Conservation (phyloP, 139 green algal genomes). For the Coccomyxa sp. region DNA sequence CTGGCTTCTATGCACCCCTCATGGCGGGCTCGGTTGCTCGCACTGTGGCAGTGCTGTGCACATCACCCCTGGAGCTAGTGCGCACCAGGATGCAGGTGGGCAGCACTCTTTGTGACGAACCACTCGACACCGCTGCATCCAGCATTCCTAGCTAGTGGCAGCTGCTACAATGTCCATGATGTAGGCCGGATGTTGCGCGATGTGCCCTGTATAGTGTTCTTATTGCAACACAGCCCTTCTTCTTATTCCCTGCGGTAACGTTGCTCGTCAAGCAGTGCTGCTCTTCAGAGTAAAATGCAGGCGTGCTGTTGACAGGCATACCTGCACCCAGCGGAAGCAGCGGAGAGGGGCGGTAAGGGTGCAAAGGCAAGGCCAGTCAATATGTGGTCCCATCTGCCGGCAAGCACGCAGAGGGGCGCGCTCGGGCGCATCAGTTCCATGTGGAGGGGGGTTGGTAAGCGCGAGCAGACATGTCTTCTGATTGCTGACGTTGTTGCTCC, state of each 20-base stretch:
- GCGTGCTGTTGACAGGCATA: too few species aligned
- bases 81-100: constrained; percentile 70
- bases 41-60: constrained; percentile 62
- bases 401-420: background rate
- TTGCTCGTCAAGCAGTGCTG: too few species aligned
- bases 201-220: too few species aligned
- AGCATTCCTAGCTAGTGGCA: too few species aligned
- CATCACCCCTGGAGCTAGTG: constrained; percentile 79
- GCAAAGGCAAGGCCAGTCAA: background rate
- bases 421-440: background rate
- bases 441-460: background rate
- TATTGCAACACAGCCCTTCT: too few species aligned
- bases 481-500: background rate
- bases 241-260: too few species aligned
- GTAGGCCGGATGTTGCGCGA: too few species aligned
- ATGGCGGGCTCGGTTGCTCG: constrained; percentile 61
- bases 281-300: too few species aligned
- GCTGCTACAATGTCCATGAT: too few species aligned
- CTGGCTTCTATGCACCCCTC: constrained; percentile 45
- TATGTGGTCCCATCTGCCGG: constrained; percentile 16
- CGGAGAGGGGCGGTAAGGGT: too few species aligned
- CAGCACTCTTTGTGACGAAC: background rate
- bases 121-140: too few species aligned
- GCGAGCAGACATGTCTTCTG: background rate
- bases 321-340: too few species aligned